A percentile compares a stretch with the other conserved stretches of the same genome.
Conservation (phyloP, 768 basidiomycete genomes). For the Inosperma sp. region DNA sequence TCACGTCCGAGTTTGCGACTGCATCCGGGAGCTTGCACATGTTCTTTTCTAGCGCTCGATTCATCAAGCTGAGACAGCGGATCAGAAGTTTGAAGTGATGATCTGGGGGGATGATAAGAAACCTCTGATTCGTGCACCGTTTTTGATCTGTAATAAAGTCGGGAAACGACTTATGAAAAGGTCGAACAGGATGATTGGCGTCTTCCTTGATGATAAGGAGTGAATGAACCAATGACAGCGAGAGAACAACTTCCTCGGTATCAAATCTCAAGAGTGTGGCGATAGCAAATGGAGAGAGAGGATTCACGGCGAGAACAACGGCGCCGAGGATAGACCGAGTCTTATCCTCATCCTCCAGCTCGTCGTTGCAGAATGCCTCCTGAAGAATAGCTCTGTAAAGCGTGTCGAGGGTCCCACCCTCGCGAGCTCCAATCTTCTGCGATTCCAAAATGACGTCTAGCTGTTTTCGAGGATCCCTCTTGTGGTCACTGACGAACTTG, state of each 20-base stretch:
- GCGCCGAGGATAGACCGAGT: neutral
- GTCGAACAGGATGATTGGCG: neutral
- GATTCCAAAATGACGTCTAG: neutral
- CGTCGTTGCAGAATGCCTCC: neutral
- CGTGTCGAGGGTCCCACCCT: neutral
- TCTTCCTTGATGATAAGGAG: neutral
- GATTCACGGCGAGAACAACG: neutral
- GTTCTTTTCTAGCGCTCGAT: neutral
- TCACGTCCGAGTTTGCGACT: neutral
- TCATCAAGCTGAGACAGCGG: neutral
- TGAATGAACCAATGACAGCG: slow-evolving; percentile 1
- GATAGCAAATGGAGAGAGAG: neutral
- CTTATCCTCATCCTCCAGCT: neutral
- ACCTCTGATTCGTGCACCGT: neutral
- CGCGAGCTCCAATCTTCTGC: neutral
- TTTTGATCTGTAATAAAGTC: slow-evolving; percentile 4
- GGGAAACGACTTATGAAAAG: slow-evolving; percentile 6
- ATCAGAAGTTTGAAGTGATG: neutral
- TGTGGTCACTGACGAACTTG: slow-evolving; percentile 15
- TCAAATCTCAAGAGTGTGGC: neutral
- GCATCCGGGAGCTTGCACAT: neutral
- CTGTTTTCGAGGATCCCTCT: neutral
- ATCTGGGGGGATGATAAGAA: neutral
- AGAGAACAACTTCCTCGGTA: neutral
- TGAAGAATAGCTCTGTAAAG: slow-evolving; percentile 2